A percentile compares a stretch with the other conserved stretches of the same genome.
These are phyloP conservation scores for Aristolochia californica DNA, from an alignment of 164 flowering plant genomes.

Conservation along the genomic window DNA sequence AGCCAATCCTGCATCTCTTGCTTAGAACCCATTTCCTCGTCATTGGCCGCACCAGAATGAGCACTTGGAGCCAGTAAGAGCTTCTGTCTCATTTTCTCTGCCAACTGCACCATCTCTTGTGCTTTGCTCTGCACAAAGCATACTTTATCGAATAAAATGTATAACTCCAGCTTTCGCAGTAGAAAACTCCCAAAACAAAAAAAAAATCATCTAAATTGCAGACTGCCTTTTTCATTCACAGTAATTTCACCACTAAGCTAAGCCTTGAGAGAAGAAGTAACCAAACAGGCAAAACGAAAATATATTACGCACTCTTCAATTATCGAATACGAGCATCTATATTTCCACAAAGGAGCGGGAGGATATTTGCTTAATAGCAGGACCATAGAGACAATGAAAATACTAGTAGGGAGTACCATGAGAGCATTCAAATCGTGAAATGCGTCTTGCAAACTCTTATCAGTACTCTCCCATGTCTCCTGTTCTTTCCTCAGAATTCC, in stretches of 20 bases:
- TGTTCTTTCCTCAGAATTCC: slow-evolving; percentile 96
- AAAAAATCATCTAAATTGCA: too few relatives aligned
- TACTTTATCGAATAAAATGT: background rate
- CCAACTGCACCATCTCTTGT: slow-evolving; percentile 94
- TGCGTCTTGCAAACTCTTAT: slow-evolving; percentile 89
- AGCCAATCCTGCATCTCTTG: slow-evolving; percentile 97
- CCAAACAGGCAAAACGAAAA: background rate
- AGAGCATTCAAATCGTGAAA: slow-evolving; percentile 95
- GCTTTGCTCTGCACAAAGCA: slow-evolving; percentile 68
- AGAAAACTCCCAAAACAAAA: too few relatives aligned
- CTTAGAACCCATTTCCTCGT: slow-evolving; percentile 82
- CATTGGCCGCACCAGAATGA: slow-evolving; percentile 41
- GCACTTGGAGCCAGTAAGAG: slow-evolving; percentile 63
- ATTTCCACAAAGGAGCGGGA: too few relatives aligned
- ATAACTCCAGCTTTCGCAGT: slow-evolving; percentile 19
- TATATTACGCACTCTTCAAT: too few relatives aligned
- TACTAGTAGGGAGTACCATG: slow-evolving; percentile 59
- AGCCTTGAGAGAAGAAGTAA: background rate
- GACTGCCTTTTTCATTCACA: too few relatives aligned
- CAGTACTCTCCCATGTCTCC: slow-evolving; percentile 95
- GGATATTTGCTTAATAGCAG: too few relatives aligned
- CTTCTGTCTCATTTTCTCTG: slow-evolving; percentile 92
- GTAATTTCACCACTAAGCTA: background rate
- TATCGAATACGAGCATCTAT: too few relatives aligned
- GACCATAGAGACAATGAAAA: too few relatives aligned